Evolutionary conservation across 192 early-diverging fungal species (phyloP).

Genomic region (Umbelopsis sp.): DNA sequence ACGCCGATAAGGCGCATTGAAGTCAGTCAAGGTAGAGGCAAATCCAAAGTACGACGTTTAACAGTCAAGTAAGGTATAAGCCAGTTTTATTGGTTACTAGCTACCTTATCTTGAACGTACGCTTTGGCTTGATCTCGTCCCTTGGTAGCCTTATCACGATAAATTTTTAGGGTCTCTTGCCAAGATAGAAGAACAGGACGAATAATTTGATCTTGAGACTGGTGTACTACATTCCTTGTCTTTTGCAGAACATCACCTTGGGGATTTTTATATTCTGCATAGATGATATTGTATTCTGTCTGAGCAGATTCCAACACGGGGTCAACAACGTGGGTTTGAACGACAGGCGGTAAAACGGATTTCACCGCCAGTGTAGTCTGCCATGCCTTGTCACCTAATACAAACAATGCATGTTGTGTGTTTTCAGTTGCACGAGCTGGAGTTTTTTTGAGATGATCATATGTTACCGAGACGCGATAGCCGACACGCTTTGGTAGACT

Average conservation of each 20-base stretch:
- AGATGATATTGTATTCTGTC: slow-evolving; percentile 10
- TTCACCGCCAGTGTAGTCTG: background rate
- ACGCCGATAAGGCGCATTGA: no score
- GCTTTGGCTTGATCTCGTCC: slow-evolving; percentile 17
- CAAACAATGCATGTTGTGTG: background rate
- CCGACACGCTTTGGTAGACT: background rate
- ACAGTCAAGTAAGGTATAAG: background rate
- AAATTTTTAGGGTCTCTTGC: slow-evolving; percentile 1
- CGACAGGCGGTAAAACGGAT: background rate
- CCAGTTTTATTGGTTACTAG: slow-evolving; percentile 2
- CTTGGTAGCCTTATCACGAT: slow-evolving; percentile 14
- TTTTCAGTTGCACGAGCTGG: slow-evolving; percentile 16
- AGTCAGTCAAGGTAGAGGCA: no score
- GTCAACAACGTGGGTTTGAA: slow-evolving; percentile 7
- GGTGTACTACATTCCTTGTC: background rate
- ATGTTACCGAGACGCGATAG: background rate
- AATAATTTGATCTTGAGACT: slow-evolving; percentile 11
- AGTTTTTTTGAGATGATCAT: slow-evolving; percentile 7
- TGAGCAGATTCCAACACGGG: slow-evolving; percentile 8
- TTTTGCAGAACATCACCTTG: slow-evolving; percentile 13
- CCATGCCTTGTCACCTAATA: slow-evolving; percentile 19
- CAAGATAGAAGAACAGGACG: background rate
- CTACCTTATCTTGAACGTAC: slow-evolving; percentile 21
- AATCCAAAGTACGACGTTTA: background rate
- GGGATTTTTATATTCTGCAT: slow-evolving; percentile 12